These are phyloP conservation scores for Cyclotella atomus DNA, from an alignment of 108 stramenopile genomes.

Conservation along the genomic window DNA sequence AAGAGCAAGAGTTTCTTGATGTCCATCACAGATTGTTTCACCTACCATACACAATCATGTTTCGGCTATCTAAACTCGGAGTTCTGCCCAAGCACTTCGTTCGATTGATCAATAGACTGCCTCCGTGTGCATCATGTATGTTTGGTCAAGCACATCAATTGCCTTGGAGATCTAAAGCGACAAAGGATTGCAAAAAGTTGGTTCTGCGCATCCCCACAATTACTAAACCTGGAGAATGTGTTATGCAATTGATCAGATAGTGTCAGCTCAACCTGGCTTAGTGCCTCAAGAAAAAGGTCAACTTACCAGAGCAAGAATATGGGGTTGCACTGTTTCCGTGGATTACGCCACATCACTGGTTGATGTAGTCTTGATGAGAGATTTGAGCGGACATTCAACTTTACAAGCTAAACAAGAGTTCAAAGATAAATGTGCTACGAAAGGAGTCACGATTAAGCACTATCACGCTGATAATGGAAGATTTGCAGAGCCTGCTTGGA, in stretches of 20 bases:
- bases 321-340: constrained; percentile 51
- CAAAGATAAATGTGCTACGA: constrained; percentile 6
- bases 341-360: constrained; percentile 39
- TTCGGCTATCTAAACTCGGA: constrained; percentile 7
- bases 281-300: constrained; percentile 51
- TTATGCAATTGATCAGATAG: constrained; percentile 58
- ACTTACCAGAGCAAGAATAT: constrained; percentile 43
- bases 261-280: constrained; percentile 50
- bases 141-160: background rate
- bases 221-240: constrained; percentile 42
- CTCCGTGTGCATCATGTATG: background rate
- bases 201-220: background rate
- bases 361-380: constrained; percentile 42
- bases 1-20: constrained; percentile 13
- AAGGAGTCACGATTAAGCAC: constrained; percentile 11
- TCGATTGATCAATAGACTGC: background rate
- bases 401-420: constrained; percentile 55
- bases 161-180: constrained; percentile 1
- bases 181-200: constrained; percentile 5
- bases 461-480: constrained; percentile 32
- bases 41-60: constrained; percentile 8
- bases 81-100: constrained; percentile 2
- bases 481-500: constrained; percentile 14
- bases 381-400: constrained; percentile 30
- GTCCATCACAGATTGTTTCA: constrained; percentile 8